Evolutionary conservation across 495 filamentous ascomycete species (phyloP).

Genomic region (Endocarpon pusillum): DNA sequence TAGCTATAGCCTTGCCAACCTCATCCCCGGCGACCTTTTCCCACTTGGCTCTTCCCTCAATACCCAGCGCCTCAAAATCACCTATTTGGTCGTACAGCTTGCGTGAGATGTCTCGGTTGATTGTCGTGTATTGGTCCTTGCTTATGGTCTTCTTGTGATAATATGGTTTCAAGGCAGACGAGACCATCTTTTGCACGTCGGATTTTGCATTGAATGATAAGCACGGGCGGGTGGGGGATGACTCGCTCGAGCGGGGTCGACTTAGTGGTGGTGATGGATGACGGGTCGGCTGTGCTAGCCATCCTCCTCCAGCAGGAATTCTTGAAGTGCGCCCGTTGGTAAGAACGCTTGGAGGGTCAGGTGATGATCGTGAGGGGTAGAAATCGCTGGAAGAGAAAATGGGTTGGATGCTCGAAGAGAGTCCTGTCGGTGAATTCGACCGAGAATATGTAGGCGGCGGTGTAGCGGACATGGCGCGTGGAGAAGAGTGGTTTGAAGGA

Average conservation of each 20-base stretch:
- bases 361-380: constrained; percentile 41
- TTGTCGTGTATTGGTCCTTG: constrained; percentile 70
- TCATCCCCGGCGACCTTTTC: constrained; percentile 56
- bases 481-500: constrained; percentile 48
- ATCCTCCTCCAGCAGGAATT: background rate
- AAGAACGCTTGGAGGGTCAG: constrained; percentile 21
- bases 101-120: constrained; percentile 70
- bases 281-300: background rate
- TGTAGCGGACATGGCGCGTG: constrained; percentile 50
- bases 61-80: constrained; percentile 37
- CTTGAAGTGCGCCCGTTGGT: constrained; percentile 3
- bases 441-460: constrained; percentile 53
- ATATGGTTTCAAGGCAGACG: constrained; percentile 55
- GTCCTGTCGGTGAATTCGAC: constrained; percentile 47
- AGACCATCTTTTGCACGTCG: constrained; percentile 67
- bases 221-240: constrained; percentile 34
- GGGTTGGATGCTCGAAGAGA: constrained; percentile 48
- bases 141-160: constrained; percentile 51
- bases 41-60: constrained; percentile 40
- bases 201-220: constrained; percentile 60
- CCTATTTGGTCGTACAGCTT: constrained; percentile 70
- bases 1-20: constrained; percentile 56
- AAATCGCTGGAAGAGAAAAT: constrained; percentile 41
- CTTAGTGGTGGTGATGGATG: constrained; percentile 10
- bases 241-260: constrained; percentile 31